Evolutionary conservation across 2,329 filamentous ascomycete species (phyloP), one percentile per base, ranked within the genome.

Genomic region (Xylariaceae sp.): DNA sequence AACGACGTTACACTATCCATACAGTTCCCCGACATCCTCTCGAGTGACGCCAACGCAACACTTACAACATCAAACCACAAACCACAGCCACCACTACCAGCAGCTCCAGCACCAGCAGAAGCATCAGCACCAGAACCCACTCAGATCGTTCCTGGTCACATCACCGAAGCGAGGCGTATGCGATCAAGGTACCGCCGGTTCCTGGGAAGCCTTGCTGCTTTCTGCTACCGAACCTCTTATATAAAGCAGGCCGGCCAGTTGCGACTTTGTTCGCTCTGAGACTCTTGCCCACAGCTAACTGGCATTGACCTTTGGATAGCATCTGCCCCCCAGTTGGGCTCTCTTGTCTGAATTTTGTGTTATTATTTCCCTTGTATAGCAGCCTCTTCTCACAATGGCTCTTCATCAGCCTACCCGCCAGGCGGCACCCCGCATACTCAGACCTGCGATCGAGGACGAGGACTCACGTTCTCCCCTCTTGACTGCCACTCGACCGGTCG

Each of bases 381-480:
- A 45, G 55, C 57, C 35, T 62, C 23, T 30, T 62, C 23, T 30
- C 23, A 69, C 45, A 53, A 85, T 84, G 81, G 81, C 82, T 62
- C 86, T 87, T 67, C 84, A 84, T 63, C 83, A 86, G 67, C 79
- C 83, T 51, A 80, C 82, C 44, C 78, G 80, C 60, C 81, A 81
- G 66, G 72, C 77, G 35, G 73, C 77, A 23, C 82, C 81, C 66
- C 78, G 82, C 63, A 74, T 76, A 61, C 75, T 74, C 51, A 78
- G 76, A 34, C 70, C 70, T 59, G 62, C 74, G 39, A 68, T 75
- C 2, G 72, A 74, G 55, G 72, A 72, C 17, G 74, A 76, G 13
- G 76, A 78, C 42, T 70, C 74, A 35, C 73, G 74, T 23, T 64
- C 68, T 53, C 65, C 67, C 54, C 72, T 72, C 59, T 70, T 68